Conservation (phyloP, 2,329 filamentous ascomycete species). For the Xylariales sp. region DNA sequence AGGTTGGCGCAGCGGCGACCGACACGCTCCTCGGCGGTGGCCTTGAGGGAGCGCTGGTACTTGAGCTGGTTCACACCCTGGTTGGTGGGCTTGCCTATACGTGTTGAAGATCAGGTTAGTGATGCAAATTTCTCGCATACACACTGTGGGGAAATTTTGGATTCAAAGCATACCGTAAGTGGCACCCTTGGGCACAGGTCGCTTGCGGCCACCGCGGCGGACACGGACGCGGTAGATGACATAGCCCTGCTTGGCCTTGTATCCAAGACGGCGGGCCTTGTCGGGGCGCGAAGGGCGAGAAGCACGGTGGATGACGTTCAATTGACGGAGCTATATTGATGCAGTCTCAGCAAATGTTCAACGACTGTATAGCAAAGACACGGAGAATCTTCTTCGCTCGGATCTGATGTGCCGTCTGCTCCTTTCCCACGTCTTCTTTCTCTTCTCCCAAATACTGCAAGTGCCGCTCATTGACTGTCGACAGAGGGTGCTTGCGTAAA, state of each 20-base stretch:
- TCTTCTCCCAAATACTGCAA: too few species aligned
- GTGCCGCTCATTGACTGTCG: too few species aligned
- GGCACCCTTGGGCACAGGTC: conserved; percentile 93
- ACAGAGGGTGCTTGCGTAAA: neutral
- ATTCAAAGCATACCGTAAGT: conserved; percentile 85
- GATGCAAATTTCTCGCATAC: too few species aligned
- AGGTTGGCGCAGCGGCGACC: conserved; percentile 98
- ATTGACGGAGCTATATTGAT: conserved; percentile 99
- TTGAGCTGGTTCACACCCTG: conserved; percentile 99
- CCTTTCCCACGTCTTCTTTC: conserved; percentile 26
- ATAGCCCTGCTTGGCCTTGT: conserved; percentile 99
- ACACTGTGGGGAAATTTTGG: too few species aligned
- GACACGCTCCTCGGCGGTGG: conserved; percentile 99
- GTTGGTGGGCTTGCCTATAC: conserved; percentile 98
- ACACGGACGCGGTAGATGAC: conserved; percentile 99
- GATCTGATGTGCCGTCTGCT: neutral
- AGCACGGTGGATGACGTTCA: conserved; percentile 99
- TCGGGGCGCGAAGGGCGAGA: conserved; percentile 97
- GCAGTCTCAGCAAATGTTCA: conserved; percentile 99
- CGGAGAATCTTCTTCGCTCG: conserved; percentile 9
- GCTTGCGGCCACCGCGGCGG: conserved; percentile 98
- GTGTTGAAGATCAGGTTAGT: too few species aligned
- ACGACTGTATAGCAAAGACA: conserved; percentile 92
- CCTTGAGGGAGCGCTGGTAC: conserved; percentile 98
- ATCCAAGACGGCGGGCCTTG: conserved; percentile 99